Evolutionary conservation across 768 basidiomycete genomes (phyloP), one percentile per base, ranked within the genome.

Genomic region (Termitomyces sp.): DNA sequence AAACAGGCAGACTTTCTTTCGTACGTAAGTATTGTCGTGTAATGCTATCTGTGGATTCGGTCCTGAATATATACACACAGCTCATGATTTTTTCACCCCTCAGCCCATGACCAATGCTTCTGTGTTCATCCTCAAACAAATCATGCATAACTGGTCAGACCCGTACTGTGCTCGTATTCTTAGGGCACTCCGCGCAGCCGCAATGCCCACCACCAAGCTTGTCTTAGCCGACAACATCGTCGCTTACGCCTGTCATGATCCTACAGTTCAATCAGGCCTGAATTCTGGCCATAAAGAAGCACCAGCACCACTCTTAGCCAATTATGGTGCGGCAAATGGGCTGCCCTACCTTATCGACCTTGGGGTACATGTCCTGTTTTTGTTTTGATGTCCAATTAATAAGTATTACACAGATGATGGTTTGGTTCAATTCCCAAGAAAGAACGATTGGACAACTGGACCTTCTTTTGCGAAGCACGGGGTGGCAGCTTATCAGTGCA

Each of bases 101-200:
- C 77, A 80, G 64, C 76, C 77, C 1, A 58, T 73, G 34, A 67
- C 63, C 31, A 67, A 76, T 40, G 75, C 76, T 6, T 66, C 70
- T 1, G 73, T 79, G 3, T 81, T 75, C 65, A 60, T 80, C 51
- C 34, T 78, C 29, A 69, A 73, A 9, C 57, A 67, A 32, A 71
- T 78, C 52, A 59, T 79, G 36, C 79, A 81, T 65, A 72, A 80
- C 59, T 79, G 78, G 77, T 60, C 75, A 6, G 75, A 78, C 62
- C 60, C 66, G 2, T 67, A 73, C 45, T 66, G 65, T 52, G 49
- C 54, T 11, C 66, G 67, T 48, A 75, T 79, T 57, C 67, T 81
- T 15, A 63, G 63, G 14, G 67, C 72, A 10, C 68, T 80, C 17
- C 71, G 76, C 5, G 68, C 53, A 6, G 74, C 73, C 1, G 77